A percentile compares a stretch with the other conserved stretches of the same genome.
Conservation (phyloP, 148 eudicot genomes). For the Spergularia bocconei region DNA sequence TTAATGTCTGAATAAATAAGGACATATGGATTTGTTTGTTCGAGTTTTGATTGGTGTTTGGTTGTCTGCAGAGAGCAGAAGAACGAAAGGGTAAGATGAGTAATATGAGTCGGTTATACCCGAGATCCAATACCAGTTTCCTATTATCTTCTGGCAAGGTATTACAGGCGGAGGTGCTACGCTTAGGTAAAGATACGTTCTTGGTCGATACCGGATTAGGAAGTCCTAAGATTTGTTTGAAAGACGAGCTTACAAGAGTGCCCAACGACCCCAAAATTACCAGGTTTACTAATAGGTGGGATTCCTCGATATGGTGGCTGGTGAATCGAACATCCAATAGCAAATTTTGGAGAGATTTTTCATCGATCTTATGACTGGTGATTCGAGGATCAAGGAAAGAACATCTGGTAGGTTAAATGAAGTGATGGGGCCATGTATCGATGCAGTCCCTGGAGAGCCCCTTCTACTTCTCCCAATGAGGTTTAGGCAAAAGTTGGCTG, state of each 20-base stretch:
- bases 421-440: neutral
- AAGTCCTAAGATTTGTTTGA: slow-evolving; percentile 5
- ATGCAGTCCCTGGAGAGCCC: slow-evolving; percentile 1
- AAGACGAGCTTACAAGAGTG: slow-evolving; percentile 14
- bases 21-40: too few species aligned
- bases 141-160: slow-evolving; percentile 7
- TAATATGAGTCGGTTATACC: neutral
- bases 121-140: slow-evolving; percentile 14
- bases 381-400: neutral
- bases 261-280: slow-evolving; percentile 1
- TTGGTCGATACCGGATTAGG: slow-evolving; percentile 15
- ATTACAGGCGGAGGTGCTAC: slow-evolving; percentile 14
- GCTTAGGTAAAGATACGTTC: slow-evolving; percentile 8
- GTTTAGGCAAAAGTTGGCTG: slow-evolving; percentile 14
- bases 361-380: slow-evolving; percentile 14
- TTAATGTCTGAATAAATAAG: too few species aligned
- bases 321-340: neutral
- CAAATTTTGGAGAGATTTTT: slow-evolving; percentile 11
- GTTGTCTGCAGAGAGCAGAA: too few species aligned
- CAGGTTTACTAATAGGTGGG: slow-evolving; percentile 11
- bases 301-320: slow-evolving; percentile 12
- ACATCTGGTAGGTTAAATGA: neutral
- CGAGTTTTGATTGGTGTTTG: too few species aligned
- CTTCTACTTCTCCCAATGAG: slow-evolving; percentile 6
- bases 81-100: neutral